phyloP scores from a whole-genome alignment of 1,139 yeast species.

The Geotrichum carabidarum region DNA sequence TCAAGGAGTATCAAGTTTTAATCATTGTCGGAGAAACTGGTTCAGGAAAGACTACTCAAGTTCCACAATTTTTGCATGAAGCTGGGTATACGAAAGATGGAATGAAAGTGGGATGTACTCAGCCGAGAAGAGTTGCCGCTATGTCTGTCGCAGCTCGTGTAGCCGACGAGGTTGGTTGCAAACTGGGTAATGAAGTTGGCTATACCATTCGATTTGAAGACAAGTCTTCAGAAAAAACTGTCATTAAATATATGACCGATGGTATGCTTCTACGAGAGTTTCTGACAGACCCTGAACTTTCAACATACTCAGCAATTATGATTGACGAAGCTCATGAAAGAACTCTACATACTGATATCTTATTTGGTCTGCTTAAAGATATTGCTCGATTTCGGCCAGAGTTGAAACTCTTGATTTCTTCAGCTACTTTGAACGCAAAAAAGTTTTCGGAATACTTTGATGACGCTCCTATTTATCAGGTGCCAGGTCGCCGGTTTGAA shows the following conservation, averaged over 20 bases:
- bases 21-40: slow-evolving; percentile 97
- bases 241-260: slow-evolving; percentile 84
- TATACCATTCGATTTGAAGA: slow-evolving; percentile 86
- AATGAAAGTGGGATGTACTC: slow-evolving; percentile 75
- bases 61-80: slow-evolving; percentile 83
- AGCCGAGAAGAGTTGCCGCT: slow-evolving; percentile 95
- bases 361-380: slow-evolving; percentile 75
- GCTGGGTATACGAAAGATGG: slow-evolving; percentile 63
- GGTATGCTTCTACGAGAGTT: slow-evolving; percentile 90
- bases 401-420: slow-evolving; percentile 70
- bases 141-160: slow-evolving; percentile 89
- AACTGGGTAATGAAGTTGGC: slow-evolving; percentile 77
- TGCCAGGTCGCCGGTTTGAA: slow-evolving; percentile 84
- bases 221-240: slow-evolving; percentile 55
- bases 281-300: slow-evolving; percentile 64
- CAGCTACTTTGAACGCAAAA: slow-evolving; percentile 90
- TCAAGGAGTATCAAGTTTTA: slow-evolving; percentile 62
- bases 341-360: slow-evolving; percentile 85
- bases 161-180: slow-evolving; percentile 73
- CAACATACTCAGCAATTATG: slow-evolving; percentile 73
- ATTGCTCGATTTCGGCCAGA: slow-evolving; percentile 60
- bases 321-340: slow-evolving; percentile 98
- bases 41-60: slow-evolving; percentile 93
- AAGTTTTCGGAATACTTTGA: slow-evolving; percentile 77
- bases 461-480: slow-evolving; percentile 76